Conservation (phyloP, 176 grass and related monocot genomes). For the Rhynchospora tenuis region DNA sequence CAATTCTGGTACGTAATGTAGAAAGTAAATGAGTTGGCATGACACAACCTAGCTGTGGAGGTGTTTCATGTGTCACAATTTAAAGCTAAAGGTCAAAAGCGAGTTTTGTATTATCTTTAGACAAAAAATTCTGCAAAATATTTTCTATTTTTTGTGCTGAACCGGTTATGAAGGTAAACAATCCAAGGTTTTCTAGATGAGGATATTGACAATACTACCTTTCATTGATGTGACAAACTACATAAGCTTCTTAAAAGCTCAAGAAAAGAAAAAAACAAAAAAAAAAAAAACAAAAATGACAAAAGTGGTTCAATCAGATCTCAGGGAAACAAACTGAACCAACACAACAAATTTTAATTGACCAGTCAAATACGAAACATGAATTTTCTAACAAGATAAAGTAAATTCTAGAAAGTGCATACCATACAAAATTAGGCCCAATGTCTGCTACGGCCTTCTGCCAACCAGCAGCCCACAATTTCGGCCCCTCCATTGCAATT, state of each 20-base stretch:
- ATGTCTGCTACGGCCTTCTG: slow-evolving; percentile 63
- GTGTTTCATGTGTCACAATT: background rate
- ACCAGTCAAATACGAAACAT: background rate
- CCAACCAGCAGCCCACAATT: slow-evolving; percentile 90
- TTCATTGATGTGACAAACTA: slow-evolving; percentile 6
- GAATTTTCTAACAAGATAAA: slow-evolving; percentile 8
- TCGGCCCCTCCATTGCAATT: slow-evolving; percentile 77
- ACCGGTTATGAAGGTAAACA: background rate
- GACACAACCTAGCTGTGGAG: background rate
- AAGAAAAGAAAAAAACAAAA: background rate
- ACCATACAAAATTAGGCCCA: slow-evolving; percentile 77
- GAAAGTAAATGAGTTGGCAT: slow-evolving; percentile 1
- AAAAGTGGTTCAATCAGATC: slow-evolving; percentile 18
- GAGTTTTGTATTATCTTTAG: background rate
- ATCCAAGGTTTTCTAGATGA: background rate
- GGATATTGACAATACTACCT: background rate
- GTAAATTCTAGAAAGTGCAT: slow-evolving; percentile 19
- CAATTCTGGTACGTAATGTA: background rate
- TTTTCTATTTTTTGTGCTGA: background rate
- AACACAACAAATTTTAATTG: background rate
- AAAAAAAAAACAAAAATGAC: background rate
- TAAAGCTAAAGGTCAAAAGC: background rate
- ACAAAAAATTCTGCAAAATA: background rate
- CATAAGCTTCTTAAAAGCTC: background rate
- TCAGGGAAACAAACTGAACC: background rate